phyloP scores from a whole-genome alignment of 495 filamentous ascomycete species.

The Margaritispora aquatica region DNA sequence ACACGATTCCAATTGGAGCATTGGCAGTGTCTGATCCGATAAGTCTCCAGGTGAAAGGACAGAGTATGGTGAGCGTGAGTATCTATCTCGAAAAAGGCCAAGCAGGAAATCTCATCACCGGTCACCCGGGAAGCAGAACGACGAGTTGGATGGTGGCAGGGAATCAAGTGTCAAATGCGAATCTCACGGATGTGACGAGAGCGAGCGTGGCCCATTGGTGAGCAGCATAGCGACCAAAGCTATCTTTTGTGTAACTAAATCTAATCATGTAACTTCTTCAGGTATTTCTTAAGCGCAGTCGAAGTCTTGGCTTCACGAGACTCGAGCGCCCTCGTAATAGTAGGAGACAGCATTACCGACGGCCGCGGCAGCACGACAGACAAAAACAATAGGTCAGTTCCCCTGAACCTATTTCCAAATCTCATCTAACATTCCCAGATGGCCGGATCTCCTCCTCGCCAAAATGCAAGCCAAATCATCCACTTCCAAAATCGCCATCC shows the following conservation, averaged over 20 bases:
- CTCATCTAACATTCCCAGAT: conserved; percentile 24
- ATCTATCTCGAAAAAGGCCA: conserved; percentile 56
- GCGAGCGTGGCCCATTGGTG: conserved; percentile 41
- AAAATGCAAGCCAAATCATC: conserved; percentile 30
- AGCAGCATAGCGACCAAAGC: background rate
- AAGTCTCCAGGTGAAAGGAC: conserved; percentile 40
- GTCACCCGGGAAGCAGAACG: conserved; percentile 64
- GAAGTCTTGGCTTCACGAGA: conserved; percentile 47
- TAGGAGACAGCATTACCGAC: conserved; percentile 74
- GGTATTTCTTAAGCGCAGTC: conserved; percentile 50
- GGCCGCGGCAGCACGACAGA: conserved; percentile 60
- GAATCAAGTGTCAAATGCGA: conserved; percentile 42
- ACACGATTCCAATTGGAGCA: conserved; percentile 51
- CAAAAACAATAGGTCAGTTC: conserved; percentile 52
- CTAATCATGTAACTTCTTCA: background rate
- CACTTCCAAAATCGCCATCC: conserved; percentile 40
- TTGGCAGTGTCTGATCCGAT: conserved; percentile 60
- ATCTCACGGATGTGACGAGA: conserved; percentile 34
- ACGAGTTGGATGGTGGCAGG: conserved; percentile 51
- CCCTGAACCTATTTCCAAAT: background rate
- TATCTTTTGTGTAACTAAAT: background rate
- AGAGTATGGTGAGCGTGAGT: conserved; percentile 48
- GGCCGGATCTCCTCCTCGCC: conserved; percentile 60
- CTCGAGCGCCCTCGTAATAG: conserved; percentile 46
- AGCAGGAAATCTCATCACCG: conserved; percentile 48